A percentile compares a stretch with the other conserved stretches of the same genome.
These are phyloP conservation scores for Auricularia auricula-judae DNA, from an alignment of 768 basidiomycete species.

Conservation along the genomic window DNA sequence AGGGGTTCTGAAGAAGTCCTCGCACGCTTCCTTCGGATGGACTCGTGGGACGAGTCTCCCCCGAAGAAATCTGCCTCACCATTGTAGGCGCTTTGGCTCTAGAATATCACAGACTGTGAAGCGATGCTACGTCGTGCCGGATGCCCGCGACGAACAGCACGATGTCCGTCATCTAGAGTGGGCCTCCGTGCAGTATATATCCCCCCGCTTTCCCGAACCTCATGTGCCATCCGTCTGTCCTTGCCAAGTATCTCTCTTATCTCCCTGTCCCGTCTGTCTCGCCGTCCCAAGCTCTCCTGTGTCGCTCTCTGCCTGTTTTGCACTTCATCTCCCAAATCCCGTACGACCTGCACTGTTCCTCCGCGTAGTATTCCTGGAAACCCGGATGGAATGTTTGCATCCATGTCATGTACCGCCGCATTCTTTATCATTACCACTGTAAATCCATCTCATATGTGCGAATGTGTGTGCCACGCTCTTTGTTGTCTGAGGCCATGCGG, in stretches of 20 bases:
- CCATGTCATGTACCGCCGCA: too few relatives aligned
- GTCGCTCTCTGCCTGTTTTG: neutral
- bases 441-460: too few relatives aligned
- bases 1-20: constrained; percentile 81
- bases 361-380: too few relatives aligned
- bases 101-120: neutral
- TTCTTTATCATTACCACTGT: too few relatives aligned
- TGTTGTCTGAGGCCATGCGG: too few relatives aligned
- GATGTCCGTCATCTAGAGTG: neutral
- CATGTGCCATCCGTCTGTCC: neutral
- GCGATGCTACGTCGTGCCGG: neutral
- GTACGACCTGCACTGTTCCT: too few relatives aligned
- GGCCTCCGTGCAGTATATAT: neutral
- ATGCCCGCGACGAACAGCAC: neutral
- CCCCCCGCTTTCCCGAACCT: neutral
- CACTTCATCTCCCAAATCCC: neutral
- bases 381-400: too few relatives aligned
- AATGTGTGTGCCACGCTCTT: too few relatives aligned
- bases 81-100: neutral
- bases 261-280: neutral
- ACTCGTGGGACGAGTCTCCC: constrained; percentile 40
- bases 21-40: constrained; percentile 70
- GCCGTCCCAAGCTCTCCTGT: neutral
- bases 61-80: neutral
- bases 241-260: neutral